Conservation (phyloP, 169 alveolate species). For the Eimeria brunetti region DNA sequence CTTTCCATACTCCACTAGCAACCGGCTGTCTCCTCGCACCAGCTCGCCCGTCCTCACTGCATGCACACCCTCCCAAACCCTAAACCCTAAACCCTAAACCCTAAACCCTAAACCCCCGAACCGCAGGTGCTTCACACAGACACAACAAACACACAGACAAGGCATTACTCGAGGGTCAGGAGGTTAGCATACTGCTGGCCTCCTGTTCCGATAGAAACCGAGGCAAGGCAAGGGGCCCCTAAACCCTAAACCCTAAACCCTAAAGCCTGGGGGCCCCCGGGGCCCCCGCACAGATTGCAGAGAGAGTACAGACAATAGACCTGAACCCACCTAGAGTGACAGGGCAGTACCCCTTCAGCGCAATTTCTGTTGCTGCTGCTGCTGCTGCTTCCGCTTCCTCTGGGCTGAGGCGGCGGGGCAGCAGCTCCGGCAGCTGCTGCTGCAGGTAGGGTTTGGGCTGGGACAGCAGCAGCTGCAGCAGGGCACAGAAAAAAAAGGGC, state of each 20-base stretch:
- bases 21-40: slow-evolving; percentile 25
- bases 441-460: slow-evolving; percentile 53
- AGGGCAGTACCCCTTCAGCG: slow-evolving; percentile 47
- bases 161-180: no score
- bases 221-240: no score
- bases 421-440: slow-evolving; percentile 42
- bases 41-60: slow-evolving; percentile 45
- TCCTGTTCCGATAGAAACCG: no score
- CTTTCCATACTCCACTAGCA: slow-evolving; percentile 32
- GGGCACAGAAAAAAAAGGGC: not conserved
- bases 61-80: not conserved
- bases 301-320: not conserved
- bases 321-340: slow-evolving; percentile 42
- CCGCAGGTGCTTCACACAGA: not conserved
- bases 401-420: slow-evolving; percentile 28
- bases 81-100: not conserved
- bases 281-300: no score
- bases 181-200: no score
- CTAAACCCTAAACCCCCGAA: not conserved
- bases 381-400: not conserved
- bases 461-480: slow-evolving; percentile 42
- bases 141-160: not conserved
- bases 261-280: no score
- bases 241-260: no score
- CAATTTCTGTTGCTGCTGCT: no score